These are phyloP conservation scores for Potentilla sterilis DNA, from an alignment of 306 rosid genomes.

Conservation along the genomic window DNA sequence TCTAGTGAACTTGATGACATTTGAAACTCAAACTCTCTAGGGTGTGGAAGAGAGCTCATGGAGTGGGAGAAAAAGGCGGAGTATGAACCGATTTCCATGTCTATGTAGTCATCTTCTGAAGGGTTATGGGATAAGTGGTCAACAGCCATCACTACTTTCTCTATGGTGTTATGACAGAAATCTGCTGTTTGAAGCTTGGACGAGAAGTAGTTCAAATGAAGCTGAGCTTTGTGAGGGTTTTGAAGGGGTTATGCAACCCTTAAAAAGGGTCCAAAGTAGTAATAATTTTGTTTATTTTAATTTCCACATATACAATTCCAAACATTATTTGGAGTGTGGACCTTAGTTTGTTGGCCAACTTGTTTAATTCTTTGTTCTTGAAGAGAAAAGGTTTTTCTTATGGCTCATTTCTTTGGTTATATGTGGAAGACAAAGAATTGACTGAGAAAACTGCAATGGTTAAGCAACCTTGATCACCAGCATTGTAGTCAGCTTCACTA, in stretches of 20 bases:
- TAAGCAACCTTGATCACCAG: slow-evolving; percentile 23
- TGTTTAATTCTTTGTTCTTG: slow-evolving; percentile 2
- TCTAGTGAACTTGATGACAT: slow-evolving; percentile 67
- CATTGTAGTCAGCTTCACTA: slow-evolving; percentile 20
- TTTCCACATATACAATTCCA: slow-evolving; percentile 33
- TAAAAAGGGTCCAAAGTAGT: slow-evolving; percentile 37
- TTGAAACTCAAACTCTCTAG: slow-evolving; percentile 95
- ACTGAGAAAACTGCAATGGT: background rate
- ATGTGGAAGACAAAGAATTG: background rate
- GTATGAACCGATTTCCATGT: slow-evolving; percentile 82
- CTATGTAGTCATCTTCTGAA: slow-evolving; percentile 86
- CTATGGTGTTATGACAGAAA: slow-evolving; percentile 6
- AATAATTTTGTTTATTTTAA: background rate
- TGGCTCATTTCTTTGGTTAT: slow-evolving; percentile 19
- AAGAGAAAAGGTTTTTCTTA: background rate
- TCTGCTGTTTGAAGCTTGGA: background rate
- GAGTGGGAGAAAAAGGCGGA: slow-evolving; percentile 50
- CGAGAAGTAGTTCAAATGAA: slow-evolving; percentile 23
- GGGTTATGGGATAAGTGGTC: slow-evolving; percentile 44
- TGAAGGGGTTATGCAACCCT: slow-evolving; percentile 44
- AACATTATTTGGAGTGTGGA: slow-evolving; percentile 21
- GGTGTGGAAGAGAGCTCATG: slow-evolving; percentile 40
- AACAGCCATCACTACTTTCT: slow-evolving; percentile 52
- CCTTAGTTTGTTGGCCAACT: slow-evolving; percentile 35
- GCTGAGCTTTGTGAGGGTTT: slow-evolving; percentile 39